Base-by-base conservation (phyloP, 148 eudicot genomes). In the Chenopodium berlandieri region DNA sequence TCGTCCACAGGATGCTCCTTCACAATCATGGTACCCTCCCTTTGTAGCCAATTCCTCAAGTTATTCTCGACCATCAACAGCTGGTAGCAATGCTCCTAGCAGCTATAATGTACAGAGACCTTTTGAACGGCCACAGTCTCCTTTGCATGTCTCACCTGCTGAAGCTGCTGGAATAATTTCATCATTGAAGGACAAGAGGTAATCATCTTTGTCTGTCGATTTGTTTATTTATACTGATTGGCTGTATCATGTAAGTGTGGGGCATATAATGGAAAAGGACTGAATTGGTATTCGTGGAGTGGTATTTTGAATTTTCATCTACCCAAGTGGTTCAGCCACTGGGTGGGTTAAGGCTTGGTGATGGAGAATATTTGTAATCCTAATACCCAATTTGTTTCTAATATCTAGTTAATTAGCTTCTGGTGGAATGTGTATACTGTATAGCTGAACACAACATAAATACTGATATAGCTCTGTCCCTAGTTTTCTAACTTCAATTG, bases 151-250 rank as follows among this genome's bases (percentile, higher is more conserved):
- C 82, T 90, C 98, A 31, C 98, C 98, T 62, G 84, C 98, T 71
- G 97, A 93, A 89, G 98, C 95, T 78, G 94, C 97, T 27, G 90
- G 94, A 83, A 91, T 94, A 75, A 90, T 93, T 84, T 85, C 85
- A 71, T 68, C 86, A 31, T 76, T 94, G 73, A 93, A 89, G 84
- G 94, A 93, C 83, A 91, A 91, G 83, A 91, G 95, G 97, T 92
- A n/a, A 47, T n/a, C 54, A 47, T 73, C 19, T 13, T n/a, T 73
- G 14, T 11, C 31, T 44, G 6, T 23, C 25, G 60, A 73, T 73
- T 32, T 47, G 31, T 9, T 73, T 73, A 4, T 73, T 40, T 47
- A 73, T 27, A 11, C 4, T 19, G 9, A 4, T 71, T 40, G 50
- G 52, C 13, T 71, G 48, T 44, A 66, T 13, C 34, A 66, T 17